These are phyloP conservation scores for Trichosporon ovoides DNA, from an alignment of 1,284 basidiomycete species.

Conservation along the genomic window DNA sequence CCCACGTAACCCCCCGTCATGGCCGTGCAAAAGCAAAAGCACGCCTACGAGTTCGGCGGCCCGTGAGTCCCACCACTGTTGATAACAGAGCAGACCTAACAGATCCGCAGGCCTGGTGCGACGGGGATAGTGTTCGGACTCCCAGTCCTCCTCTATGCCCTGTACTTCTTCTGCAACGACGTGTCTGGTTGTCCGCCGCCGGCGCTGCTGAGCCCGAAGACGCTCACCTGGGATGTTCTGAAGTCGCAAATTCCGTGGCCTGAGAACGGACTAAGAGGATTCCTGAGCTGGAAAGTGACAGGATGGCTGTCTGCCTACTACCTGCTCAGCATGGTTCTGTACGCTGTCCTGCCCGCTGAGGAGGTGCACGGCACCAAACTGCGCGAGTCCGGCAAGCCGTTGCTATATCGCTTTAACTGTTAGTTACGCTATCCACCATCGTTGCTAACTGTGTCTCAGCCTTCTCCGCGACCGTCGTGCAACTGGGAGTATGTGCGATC, in stretches of 20 bases:
- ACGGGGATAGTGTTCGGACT: slow-evolving; percentile 9
- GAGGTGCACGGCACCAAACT: slow-evolving; percentile 9
- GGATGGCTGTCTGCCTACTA: slow-evolving; percentile 7
- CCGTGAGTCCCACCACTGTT: slow-evolving; percentile 2
- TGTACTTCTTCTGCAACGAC: slow-evolving; percentile 10
- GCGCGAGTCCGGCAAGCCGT: slow-evolving; percentile 10
- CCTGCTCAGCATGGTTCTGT: slow-evolving; percentile 1
- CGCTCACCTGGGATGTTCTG: slow-evolving; percentile 6
- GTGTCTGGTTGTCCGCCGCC: slow-evolving; percentile 8
- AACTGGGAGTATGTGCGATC: slow-evolving; percentile 4
- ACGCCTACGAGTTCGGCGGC: slow-evolving; percentile 10
- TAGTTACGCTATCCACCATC: background rate
- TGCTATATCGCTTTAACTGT: slow-evolving; percentile 11
- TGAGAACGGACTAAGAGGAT: background rate
- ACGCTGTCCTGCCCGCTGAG: slow-evolving; percentile 8
- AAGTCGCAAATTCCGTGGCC: slow-evolving; percentile 9
- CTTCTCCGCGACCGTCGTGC: background rate
- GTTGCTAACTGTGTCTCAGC: background rate
- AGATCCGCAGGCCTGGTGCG: background rate
- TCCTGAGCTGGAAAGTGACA: slow-evolving; percentile 6
- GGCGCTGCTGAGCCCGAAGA: background rate
- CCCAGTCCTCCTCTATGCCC: background rate
- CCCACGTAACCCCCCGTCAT: background rate
- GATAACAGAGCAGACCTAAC: background rate
- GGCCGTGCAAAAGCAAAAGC: background rate